phyloP scores from a whole-genome alignment of 441 rosid genomes.

The Croton setiger region DNA sequence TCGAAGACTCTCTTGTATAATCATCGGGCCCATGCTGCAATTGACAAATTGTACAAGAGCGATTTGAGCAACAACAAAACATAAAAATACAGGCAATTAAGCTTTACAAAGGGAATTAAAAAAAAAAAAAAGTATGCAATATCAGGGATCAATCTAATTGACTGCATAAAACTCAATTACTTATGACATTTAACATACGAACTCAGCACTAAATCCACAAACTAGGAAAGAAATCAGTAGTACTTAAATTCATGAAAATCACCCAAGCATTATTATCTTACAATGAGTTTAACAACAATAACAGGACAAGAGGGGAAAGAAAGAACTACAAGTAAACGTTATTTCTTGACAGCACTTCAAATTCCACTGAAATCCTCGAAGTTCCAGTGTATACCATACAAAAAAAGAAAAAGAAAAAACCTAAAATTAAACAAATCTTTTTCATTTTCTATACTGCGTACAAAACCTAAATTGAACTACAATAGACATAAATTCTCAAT shows the following conservation, averaged over 20 bases:
- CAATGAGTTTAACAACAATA: neutral
- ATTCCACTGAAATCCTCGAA: neutral
- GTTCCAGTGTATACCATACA: neutral
- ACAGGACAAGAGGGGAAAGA: neutral
- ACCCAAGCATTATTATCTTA: neutral
- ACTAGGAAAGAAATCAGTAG: too few relatives aligned
- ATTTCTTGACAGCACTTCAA: too few relatives aligned
- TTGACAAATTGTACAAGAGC: conserved; percentile 1
- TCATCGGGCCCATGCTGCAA: conserved; percentile 63
- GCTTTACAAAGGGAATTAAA: neutral
- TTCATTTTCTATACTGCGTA: neutral
- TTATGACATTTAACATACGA: neutral
- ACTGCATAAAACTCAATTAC: neutral
- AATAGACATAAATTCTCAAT: neutral
- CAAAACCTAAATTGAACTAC: neutral
- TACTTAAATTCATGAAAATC: neutral
- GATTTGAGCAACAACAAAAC: neutral
- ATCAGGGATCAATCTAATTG: neutral
- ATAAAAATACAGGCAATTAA: neutral
- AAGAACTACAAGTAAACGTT: neutral
- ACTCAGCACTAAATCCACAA: too few relatives aligned
- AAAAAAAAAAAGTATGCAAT: neutral
- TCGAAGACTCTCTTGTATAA: conserved; percentile 53
- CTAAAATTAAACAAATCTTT: neutral
- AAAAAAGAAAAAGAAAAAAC: neutral